Percentiles rank a stretch among this genome's conserved stretches.
Conservation (phyloP, 164 flowering plant species). For the Stephania cephalantha region DNA sequence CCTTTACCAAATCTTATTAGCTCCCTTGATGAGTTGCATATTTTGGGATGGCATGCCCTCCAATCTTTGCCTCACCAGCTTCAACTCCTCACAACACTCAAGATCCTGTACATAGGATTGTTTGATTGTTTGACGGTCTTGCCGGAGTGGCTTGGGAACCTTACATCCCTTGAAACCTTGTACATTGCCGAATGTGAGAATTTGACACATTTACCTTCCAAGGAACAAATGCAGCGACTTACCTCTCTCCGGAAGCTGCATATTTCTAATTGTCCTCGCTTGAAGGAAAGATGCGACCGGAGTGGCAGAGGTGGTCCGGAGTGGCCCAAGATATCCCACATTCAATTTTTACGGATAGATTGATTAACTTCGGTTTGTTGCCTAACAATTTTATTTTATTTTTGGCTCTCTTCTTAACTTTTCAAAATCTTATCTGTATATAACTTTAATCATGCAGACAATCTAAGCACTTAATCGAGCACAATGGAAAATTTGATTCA, state of each 20-base stretch:
- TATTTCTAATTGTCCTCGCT: neutral
- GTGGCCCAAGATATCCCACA: conserved; percentile 11
- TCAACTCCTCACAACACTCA: neutral
- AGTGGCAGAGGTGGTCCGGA: neutral
- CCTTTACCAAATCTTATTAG: neutral
- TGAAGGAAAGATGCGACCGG: neutral
- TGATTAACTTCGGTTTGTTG: no score
- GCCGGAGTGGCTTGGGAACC: conserved; percentile 19
- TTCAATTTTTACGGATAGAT: neutral
- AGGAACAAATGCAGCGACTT: neutral
- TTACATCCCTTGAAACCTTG: conserved; percentile 16
- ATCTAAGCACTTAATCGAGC: no score
- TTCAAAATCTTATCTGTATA: no score
- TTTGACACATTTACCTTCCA: conserved; percentile 13
- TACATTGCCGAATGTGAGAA: conserved; percentile 15
- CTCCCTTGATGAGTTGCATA: neutral
- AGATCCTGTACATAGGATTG: neutral
- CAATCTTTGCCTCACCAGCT: neutral
- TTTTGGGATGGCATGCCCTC: neutral
- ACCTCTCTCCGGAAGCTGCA: neutral
- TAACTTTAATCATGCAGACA: no score
- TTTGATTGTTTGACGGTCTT: conserved; percentile 12
- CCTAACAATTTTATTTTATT: no score
- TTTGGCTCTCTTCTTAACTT: no score
- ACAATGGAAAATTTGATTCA: no score